Evolutionary conservation across 169 alveolate genomes (phyloP).

Genomic region (Plasmodium fragile): DNA sequence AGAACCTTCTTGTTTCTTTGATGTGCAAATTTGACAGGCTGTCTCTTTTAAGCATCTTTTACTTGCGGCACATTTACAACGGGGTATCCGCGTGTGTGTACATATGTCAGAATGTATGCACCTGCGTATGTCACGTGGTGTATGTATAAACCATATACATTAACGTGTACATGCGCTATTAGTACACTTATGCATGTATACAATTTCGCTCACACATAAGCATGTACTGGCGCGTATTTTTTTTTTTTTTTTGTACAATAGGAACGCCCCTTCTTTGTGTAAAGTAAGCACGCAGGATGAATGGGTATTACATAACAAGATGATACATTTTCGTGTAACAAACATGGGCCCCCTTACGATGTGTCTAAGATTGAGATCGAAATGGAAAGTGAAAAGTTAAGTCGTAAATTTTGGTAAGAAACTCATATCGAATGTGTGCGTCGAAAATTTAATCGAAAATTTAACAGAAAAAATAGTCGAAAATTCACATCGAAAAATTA

Average conservation of each 20-base stretch:
- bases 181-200: slow-evolving; percentile 9
- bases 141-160: background rate
- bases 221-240: slow-evolving; percentile 17
- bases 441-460: background rate
- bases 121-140: slow-evolving; percentile 6
- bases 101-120: background rate
- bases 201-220: slow-evolving; percentile 18
- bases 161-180: slow-evolving; percentile 11
- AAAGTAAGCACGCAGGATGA: slow-evolving; percentile 20
- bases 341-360: slow-evolving; percentile 40
- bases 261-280: slow-evolving; percentile 15
- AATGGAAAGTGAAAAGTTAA: background rate
- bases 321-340: slow-evolving; percentile 56
- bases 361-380: slow-evolving; percentile 47
- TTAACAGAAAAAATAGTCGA: background rate
- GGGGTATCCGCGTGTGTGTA: background rate
- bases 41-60: slow-evolving; percentile 76
- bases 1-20: slow-evolving; percentile 73
- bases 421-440: background rate
- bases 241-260: slow-evolving; percentile 25
- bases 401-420: background rate
- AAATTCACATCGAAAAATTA: background rate
- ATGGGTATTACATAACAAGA: slow-evolving; percentile 24
- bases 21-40: slow-evolving; percentile 62
- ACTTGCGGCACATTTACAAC: slow-evolving; percentile 21